These are phyloP conservation scores for Zizania palustris DNA, from an alignment of 202 grass and related monocot genomes.

Conservation along the genomic window DNA sequence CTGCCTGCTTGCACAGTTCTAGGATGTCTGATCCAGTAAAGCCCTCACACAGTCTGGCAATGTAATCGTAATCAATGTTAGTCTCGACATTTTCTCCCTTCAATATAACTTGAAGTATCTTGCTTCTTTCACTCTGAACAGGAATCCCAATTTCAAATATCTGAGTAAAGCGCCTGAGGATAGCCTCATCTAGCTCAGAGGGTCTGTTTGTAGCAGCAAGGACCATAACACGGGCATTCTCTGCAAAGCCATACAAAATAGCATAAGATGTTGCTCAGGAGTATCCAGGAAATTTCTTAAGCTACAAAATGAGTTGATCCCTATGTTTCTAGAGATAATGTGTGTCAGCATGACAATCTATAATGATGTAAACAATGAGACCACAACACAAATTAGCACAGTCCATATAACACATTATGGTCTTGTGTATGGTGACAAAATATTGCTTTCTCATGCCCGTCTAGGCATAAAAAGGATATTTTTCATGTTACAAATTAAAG, in stretches of 20 bases:
- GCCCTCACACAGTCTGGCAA: conserved; percentile 81
- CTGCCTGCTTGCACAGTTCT: conserved; percentile 93
- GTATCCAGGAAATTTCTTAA: neutral
- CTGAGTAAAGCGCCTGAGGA: conserved; percentile 90
- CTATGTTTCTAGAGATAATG: conserved; percentile 7
- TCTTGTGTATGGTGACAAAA: no score
- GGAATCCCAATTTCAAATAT: conserved; percentile 93
- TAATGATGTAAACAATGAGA: neutral
- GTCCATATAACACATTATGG: neutral
- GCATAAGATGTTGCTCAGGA: conserved; percentile 7
- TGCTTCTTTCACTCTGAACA: conserved; percentile 77
- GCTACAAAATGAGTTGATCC: neutral
- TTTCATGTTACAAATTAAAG: neutral
- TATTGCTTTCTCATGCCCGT: neutral
- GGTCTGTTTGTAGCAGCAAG: conserved; percentile 98
- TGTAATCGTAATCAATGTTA: conserved; percentile 75
- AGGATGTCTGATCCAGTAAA: conserved; percentile 96
- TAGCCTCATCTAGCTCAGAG: conserved; percentile 92
- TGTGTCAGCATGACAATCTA: neutral
- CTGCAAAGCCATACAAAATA: conserved; percentile 48
- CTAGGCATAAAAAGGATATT: neutral
- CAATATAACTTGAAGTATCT: conserved; percentile 88
- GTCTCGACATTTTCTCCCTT: conserved; percentile 77
- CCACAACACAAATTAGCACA: neutral
- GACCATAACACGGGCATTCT: conserved; percentile 96